Evolutionary conservation across 2,329 filamentous ascomycete genomes (phyloP), one percentile per base, ranked within the genome.

Genomic region (Cercospora berteroae): DNA sequence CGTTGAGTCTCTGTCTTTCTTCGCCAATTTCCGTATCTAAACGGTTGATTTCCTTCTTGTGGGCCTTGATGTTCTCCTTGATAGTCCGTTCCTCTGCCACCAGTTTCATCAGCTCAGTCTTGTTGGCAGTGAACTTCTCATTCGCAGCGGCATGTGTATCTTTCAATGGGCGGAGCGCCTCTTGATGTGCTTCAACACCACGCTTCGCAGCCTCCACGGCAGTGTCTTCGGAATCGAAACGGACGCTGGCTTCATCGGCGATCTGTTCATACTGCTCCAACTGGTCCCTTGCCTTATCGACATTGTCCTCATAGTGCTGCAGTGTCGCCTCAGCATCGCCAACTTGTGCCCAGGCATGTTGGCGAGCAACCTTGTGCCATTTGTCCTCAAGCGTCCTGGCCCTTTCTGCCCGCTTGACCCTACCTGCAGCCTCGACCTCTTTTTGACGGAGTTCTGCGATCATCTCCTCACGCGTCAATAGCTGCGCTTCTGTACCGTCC

Each of bases 281-380:
- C 58, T 83, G 82, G 13, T 81, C 79, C 9, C 83, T 79, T 1
- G 79, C 74, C 39, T 69, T 58, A 6, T 63, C 67, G 2, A 83
- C 71, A 16, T 77, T 73, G 3, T 64, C 48, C 1, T 78, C 71
- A 4, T 71, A 72, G 6, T 74, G 65, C 5, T 71, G 73, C 6
- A 82, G 67, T 9, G 66, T 65, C 48, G 72, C 60, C 78, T 98
- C 94, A 77, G 91, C 85, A 65, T 92, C 88, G 59, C 89, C 86
- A 1, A 98, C 93, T 75, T 96, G 92, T 25, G 88, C 87, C 95
- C 95, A 99, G n/a, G 90, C 89, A 69, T 92, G 83, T 80, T 96
- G 90, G 18, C 86, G 83, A 52, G 84, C 81, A 55, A 91, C 82
- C 66, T 87, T 87, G 20, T 84, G 82, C 39, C 36, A 42, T 16